Conservation (phyloP, 208 protist genomes). For the Tritrichomonas musculus region DNA sequence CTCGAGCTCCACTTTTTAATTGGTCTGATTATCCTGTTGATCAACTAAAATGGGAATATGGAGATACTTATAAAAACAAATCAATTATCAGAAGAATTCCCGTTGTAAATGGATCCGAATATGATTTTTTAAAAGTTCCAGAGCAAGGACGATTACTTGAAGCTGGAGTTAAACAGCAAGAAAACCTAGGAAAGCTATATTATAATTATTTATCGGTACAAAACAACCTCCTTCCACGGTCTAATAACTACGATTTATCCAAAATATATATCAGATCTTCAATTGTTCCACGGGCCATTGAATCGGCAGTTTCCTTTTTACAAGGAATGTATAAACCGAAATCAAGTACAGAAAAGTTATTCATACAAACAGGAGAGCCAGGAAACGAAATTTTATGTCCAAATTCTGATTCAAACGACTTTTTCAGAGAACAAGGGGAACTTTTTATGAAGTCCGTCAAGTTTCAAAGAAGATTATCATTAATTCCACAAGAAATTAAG, state of each 20-base stretch:
- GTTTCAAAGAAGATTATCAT: neutral
- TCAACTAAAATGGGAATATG: neutral
- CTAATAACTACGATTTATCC: neutral
- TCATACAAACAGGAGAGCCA: neutral
- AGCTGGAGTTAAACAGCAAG: neutral
- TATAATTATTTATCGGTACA: neutral
- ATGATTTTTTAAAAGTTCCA: neutral
- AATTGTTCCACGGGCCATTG: neutral
- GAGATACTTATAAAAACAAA: neutral
- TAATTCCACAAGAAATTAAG: neutral
- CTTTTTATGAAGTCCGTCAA: neutral
- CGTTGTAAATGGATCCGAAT: neutral
- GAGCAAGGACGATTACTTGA: neutral
- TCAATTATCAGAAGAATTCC: neutral
- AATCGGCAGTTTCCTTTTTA: neutral
- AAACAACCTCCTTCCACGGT: neutral
- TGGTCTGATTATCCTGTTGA: neutral
- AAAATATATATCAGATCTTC: neutral
- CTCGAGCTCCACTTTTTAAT: neutral
- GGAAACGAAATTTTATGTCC: neutral
- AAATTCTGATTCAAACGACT: neutral
- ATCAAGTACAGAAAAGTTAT: neutral
- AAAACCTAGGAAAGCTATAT: neutral
- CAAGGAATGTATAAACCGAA: neutral
- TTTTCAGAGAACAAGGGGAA: neutral